phyloP scores from a whole-genome alignment of 352 stramenopile genomes.

The Globisporangium okanoganense region DNA sequence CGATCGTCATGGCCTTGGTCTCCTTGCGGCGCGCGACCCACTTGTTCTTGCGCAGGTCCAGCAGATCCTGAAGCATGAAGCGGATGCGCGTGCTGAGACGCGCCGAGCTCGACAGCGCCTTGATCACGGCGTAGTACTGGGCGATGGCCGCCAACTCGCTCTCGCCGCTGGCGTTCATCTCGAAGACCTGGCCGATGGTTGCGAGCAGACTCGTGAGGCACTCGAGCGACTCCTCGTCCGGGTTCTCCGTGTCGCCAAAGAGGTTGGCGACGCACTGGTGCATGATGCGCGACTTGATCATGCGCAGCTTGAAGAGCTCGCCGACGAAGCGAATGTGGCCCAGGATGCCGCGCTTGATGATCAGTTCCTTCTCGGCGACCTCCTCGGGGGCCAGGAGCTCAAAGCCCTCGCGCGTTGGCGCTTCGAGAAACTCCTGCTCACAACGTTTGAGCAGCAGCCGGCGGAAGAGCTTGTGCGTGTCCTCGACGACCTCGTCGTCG shows the following conservation, averaged over 20 bases:
- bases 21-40: constrained; percentile 77
- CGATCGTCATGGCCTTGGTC: constrained; percentile 83
- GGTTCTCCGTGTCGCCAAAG: constrained; percentile 72
- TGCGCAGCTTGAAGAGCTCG: constrained; percentile 94
- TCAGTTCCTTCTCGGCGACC: constrained; percentile 68
- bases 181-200: constrained; percentile 90
- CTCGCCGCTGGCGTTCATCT: constrained; percentile 49
- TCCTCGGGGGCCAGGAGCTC: constrained; percentile 51
- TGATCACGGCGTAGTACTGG: constrained; percentile 68
- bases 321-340: constrained; percentile 96
- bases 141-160: constrained; percentile 55
- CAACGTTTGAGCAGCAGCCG: constrained; percentile 91
- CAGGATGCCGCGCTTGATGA: constrained; percentile 78
- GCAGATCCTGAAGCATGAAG: constrained; percentile 82
- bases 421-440: constrained; percentile 93
- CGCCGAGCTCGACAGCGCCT: constrained; percentile 54
- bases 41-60: constrained; percentile 73
- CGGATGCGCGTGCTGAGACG: constrained; percentile 75
- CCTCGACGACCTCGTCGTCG: constrained; percentile 50
- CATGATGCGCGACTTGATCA: constrained; percentile 95
- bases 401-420: constrained; percentile 68
- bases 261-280: constrained; percentile 85
- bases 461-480: constrained; percentile 92
- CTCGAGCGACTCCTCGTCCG: constrained; percentile 94
- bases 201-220: constrained; percentile 94